phyloP scores from a whole-genome alignment of 192 early-diverging fungal species.

The Phycomyces nitens region DNA sequence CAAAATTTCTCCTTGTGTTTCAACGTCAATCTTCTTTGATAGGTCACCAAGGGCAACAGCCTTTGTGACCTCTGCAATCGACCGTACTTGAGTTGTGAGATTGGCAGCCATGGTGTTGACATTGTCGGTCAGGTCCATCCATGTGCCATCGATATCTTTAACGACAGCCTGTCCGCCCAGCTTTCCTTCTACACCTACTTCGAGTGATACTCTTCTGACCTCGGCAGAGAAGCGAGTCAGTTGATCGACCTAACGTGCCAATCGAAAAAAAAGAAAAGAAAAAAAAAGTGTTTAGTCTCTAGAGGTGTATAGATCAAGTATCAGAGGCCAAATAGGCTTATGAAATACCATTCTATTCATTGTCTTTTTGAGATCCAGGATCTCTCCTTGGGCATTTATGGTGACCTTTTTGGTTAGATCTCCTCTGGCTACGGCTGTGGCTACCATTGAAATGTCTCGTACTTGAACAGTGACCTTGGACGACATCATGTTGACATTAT shows the following conservation, averaged over 20 bases:
- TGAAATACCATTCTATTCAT: conserved; percentile 52
- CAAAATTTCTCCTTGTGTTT: conserved; percentile 66
- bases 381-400: conserved; percentile 54
- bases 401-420: conserved; percentile 53
- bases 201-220: conserved; percentile 48
- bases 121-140: conserved; percentile 56
- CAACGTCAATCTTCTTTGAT: conserved; percentile 55
- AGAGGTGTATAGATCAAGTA: too few relatives aligned
- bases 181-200: conserved; percentile 56
- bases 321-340: not conserved
- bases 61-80: conserved; percentile 56
- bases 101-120: conserved; percentile 60
- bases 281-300: not conserved
- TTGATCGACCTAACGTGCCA: conserved; percentile 48
- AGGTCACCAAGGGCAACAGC: conserved; percentile 59
- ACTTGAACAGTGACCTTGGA: conserved; percentile 54
- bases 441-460: conserved; percentile 56
- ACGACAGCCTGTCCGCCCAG: conserved; percentile 49
- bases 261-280: conserved; percentile 23
- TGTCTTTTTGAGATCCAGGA: conserved; percentile 59
- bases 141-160: conserved; percentile 42
- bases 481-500: conserved; percentile 62
- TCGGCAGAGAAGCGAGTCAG: conserved; percentile 51
- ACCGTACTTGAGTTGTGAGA: conserved; percentile 55
- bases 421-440: conserved; percentile 54